Percentiles rank a stretch among this genome's conserved stretches.
Conservation (phyloP, 805 yeast genomes). For the Metschnikowia gelsemii region DNA sequence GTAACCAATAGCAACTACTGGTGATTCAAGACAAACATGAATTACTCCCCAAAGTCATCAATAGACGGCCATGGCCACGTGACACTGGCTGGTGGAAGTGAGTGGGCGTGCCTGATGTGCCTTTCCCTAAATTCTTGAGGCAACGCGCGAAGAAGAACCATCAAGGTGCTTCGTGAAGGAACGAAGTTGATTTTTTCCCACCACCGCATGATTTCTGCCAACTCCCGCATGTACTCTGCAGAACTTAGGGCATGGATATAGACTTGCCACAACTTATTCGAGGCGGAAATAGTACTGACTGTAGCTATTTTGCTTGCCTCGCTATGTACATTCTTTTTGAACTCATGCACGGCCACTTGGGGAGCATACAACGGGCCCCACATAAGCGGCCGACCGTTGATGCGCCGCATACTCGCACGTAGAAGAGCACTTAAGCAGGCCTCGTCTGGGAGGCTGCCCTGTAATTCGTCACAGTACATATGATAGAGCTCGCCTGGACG, state of each 20-base stretch:
- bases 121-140: slow-evolving; percentile 39
- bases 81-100: slow-evolving; percentile 9
- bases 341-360: slow-evolving; percentile 59
- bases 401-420: slow-evolving; percentile 41
- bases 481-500: slow-evolving; percentile 30
- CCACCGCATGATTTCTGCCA: slow-evolving; percentile 51
- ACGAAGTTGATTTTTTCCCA: slow-evolving; percentile 49
- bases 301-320: slow-evolving; percentile 1
- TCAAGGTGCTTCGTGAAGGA: slow-evolving; percentile 43
- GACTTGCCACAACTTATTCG: slow-evolving; percentile 47
- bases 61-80: slow-evolving; percentile 23
- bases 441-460: slow-evolving; percentile 27
- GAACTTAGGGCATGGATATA: slow-evolving; percentile 52
- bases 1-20: too few relatives aligned
- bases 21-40: not conserved
- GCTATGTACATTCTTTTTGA: slow-evolving; percentile 40
- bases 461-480: slow-evolving; percentile 30
- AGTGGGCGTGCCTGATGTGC: slow-evolving; percentile 35
- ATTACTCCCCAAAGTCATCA: slow-evolving; percentile 9
- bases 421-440: slow-evolving; percentile 45
- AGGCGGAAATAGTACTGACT: slow-evolving; percentile 17
- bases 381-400: slow-evolving; percentile 21
- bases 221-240: slow-evolving; percentile 47
- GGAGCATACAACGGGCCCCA: slow-evolving; percentile 59
- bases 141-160: slow-evolving; percentile 37